A percentile compares a stretch with the other conserved stretches of the same genome.
Evolutionary conservation across 1,139 yeast species (phyloP).

Genomic region (Pichia kudriavzevii): DNA sequence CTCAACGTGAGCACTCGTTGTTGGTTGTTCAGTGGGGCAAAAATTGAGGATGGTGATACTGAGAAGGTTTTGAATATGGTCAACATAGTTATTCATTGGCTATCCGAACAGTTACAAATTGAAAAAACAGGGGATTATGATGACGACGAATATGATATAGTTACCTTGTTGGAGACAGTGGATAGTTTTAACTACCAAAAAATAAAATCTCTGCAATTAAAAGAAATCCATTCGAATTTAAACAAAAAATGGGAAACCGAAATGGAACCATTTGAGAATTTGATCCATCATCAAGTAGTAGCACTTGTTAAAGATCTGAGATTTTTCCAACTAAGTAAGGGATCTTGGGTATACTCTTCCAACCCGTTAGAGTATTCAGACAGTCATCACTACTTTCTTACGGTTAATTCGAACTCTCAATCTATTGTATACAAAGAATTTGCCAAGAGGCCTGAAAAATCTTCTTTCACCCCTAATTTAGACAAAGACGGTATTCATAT

Average conservation of each 20-base stretch:
- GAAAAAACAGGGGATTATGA: neutral
- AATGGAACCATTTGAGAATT: slow-evolving; percentile 39
- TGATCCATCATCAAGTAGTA: slow-evolving; percentile 51
- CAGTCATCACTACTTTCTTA: slow-evolving; percentile 40
- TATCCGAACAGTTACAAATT: slow-evolving; percentile 23
- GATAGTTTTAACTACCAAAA: slow-evolving; percentile 39
- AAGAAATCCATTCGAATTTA: slow-evolving; percentile 34
- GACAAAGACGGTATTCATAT: slow-evolving; percentile 40
- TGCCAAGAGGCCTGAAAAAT: slow-evolving; percentile 29
- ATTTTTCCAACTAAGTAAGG: slow-evolving; percentile 61
- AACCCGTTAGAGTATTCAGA: slow-evolving; percentile 44
- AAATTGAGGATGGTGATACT: slow-evolving; percentile 8
- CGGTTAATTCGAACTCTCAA: slow-evolving; percentile 66
- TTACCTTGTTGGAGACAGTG: slow-evolving; percentile 32
- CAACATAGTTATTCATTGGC: slow-evolving; percentile 10
- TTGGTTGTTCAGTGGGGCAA: slow-evolving; percentile 16
- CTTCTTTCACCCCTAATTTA: slow-evolving; percentile 39
- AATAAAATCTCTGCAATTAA: slow-evolving; percentile 51
- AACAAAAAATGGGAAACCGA: slow-evolving; percentile 30
- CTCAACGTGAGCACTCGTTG: slow-evolving; percentile 14
- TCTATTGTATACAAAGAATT: slow-evolving; percentile 57
- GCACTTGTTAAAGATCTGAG: slow-evolving; percentile 79
- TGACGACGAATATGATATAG: slow-evolving; percentile 5
- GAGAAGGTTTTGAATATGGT: slow-evolving; percentile 9
- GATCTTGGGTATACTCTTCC: slow-evolving; percentile 78